A percentile compares a stretch with the other conserved stretches of the same genome.
Conservation (phyloP, 192 early-diverging fungal species). For the Linnemannia hyalina region DNA sequence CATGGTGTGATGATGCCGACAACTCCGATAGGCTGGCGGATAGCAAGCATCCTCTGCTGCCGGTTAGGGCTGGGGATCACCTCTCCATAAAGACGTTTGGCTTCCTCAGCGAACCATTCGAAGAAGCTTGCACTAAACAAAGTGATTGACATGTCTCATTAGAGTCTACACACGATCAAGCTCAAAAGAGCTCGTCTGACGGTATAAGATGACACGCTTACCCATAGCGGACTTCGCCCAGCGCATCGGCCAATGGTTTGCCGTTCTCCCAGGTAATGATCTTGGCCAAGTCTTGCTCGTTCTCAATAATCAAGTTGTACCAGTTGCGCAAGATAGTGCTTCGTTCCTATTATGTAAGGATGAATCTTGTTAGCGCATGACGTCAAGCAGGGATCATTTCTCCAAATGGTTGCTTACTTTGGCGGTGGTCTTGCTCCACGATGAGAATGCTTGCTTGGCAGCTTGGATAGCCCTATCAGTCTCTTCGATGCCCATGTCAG, state of each 20-base stretch:
- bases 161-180: not conserved
- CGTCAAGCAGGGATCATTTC: not conserved
- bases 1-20: slow-evolving; percentile 80
- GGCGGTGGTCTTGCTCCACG: slow-evolving; percentile 74
- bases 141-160: not conserved
- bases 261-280: slow-evolving; percentile 91
- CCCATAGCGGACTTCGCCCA: slow-evolving; percentile 60
- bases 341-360: slow-evolving; percentile 56
- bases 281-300: slow-evolving; percentile 80
- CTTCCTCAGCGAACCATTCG: slow-evolving; percentile 91
- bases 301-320: slow-evolving; percentile 73
- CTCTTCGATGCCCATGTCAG: slow-evolving; percentile 76
- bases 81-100: slow-evolving; percentile 82
- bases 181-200: not conserved
- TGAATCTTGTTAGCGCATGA: not conserved
- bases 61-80: slow-evolving; percentile 73
- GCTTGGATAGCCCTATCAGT: slow-evolving; percentile 68
- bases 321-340: slow-evolving; percentile 72
- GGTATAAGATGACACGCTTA: slow-evolving; percentile 4
- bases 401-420: slow-evolving; percentile 40
- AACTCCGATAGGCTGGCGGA: slow-evolving; percentile 86
- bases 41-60: slow-evolving; percentile 70
- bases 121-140: slow-evolving; percentile 68
- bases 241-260: slow-evolving; percentile 72
- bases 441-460: slow-evolving; percentile 68